phyloP scores from a whole-genome alignment of 2,329 filamentous ascomycete species.

The Neophaeococcomyces aloes region DNA sequence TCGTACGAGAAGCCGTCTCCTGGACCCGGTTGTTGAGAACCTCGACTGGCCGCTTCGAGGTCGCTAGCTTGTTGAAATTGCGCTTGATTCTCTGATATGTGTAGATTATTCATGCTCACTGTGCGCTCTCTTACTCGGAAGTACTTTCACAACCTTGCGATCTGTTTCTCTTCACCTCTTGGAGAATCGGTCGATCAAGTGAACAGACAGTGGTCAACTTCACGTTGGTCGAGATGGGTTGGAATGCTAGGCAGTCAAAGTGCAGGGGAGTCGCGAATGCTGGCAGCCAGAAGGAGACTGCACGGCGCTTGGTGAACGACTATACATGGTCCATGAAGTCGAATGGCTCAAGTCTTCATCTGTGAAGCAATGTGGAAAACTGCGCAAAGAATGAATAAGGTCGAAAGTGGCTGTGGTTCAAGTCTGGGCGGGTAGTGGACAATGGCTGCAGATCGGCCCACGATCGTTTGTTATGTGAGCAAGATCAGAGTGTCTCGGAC shows the following conservation, averaged over 20 bases:
- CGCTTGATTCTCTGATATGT: conserved; percentile 8
- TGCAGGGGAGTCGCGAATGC: conserved; percentile 1
- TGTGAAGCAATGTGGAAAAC: not conserved
- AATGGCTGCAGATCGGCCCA: conserved; percentile 4
- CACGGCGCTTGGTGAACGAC: not conserved
- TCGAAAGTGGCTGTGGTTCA: not conserved
- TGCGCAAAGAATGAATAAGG: not conserved
- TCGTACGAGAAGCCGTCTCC: conserved; percentile 53
- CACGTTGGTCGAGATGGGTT: not conserved
- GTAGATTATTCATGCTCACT: conserved; percentile 8
- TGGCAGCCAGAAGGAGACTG: conserved; percentile 7
- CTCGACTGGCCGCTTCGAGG: conserved; percentile 5
- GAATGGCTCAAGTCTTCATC: conserved; percentile 5
- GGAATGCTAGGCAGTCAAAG: not conserved
- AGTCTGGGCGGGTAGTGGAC: not conserved
- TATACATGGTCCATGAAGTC: conserved; percentile 6
- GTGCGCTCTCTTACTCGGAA: not conserved
- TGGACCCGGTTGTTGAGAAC: not conserved
- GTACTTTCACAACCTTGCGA: no score
- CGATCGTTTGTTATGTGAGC: not conserved
- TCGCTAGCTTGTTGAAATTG: conserved; percentile 7
- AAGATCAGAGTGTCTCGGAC: not conserved
- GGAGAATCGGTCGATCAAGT: no score
- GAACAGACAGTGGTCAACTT: no score
- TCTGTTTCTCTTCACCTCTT: no score